phyloP scores from a whole-genome alignment of 1,284 basidiomycete genomes.

The Apiotrichum laibachii region DNA sequence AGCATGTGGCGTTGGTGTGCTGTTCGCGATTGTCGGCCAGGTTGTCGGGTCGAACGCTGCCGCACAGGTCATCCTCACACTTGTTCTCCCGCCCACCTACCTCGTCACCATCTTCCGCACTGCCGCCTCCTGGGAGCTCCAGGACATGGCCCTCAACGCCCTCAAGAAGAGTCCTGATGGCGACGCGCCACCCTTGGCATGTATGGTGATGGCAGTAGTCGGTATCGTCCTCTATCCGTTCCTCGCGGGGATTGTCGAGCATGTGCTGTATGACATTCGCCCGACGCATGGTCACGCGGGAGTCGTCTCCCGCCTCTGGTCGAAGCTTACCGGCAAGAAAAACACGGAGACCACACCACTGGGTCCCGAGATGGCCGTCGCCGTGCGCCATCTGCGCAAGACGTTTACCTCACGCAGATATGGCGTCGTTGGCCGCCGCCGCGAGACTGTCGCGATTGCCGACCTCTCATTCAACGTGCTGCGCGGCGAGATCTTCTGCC shows the following conservation, averaged over 20 bases:
- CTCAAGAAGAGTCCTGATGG: conserved; percentile 62
- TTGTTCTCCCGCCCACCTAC: conserved; percentile 71
- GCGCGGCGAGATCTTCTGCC: conserved; percentile 67
- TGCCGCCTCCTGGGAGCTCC: conserved; percentile 65
- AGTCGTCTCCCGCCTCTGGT: neutral
- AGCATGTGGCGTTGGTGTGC: conserved; percentile 63
- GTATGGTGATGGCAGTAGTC: conserved; percentile 64
- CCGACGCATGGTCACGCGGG: conserved; percentile 14
- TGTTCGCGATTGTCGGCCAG: conserved; percentile 68
- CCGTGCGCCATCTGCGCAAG: conserved; percentile 28
- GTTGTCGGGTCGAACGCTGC: conserved; percentile 57
- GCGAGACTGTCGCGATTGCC: conserved; percentile 60
- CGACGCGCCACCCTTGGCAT: conserved; percentile 59
- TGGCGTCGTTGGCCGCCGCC: conserved; percentile 39
- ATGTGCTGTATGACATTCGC: conserved; percentile 59
- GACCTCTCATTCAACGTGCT: conserved; percentile 66
- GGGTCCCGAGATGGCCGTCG: conserved; percentile 22
- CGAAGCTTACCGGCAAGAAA: neutral
- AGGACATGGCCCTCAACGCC: conserved; percentile 57
- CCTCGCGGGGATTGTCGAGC: conserved; percentile 61
- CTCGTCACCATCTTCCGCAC: conserved; percentile 69
- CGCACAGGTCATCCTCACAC: conserved; percentile 58
- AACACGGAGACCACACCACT: neutral
- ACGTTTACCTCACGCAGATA: conserved; percentile 25
- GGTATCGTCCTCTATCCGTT: conserved; percentile 69